Percentiles rank a stretch among this genome's conserved stretches.
These are phyloP conservation scores for Nadsonia fulvescens DNA, from an alignment of 805 yeast genomes.

Conservation along the genomic window DNA sequence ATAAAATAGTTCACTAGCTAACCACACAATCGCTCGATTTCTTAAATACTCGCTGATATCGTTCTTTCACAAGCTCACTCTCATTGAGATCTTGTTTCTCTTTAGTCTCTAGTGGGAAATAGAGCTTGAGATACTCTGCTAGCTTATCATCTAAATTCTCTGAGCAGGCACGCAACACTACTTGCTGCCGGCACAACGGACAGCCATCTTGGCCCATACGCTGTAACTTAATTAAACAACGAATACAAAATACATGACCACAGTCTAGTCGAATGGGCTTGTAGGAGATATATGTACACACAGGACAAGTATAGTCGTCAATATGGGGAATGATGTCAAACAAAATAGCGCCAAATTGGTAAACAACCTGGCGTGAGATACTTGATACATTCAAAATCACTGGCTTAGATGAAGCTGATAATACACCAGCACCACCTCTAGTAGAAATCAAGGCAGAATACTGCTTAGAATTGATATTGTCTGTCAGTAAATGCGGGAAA, in stretches of 20 bases:
- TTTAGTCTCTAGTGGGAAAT: slow-evolving; percentile 53
- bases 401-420: no score
- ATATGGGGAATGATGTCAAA: slow-evolving; percentile 49
- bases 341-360: no score
- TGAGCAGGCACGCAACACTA: slow-evolving; percentile 40
- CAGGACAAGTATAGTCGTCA: slow-evolving; percentile 61
- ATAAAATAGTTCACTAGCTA: no score
- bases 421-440: no score
- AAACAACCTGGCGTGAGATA: no score
- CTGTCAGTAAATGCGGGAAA: slow-evolving; percentile 28
- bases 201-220: slow-evolving; percentile 40
- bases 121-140: slow-evolving; percentile 33
- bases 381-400: no score
- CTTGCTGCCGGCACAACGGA: slow-evolving; percentile 43
- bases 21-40: no score
- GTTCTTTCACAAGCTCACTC: slow-evolving; percentile 28
- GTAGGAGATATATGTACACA: slow-evolving; percentile 51
- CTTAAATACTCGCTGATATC: slow-evolving; percentile 8
- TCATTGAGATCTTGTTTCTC: slow-evolving; percentile 39
- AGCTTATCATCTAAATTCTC: slow-evolving; percentile 37
- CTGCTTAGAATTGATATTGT: slow-evolving; percentile 30
- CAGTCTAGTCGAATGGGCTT: slow-evolving; percentile 52
- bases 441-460: slow-evolving; percentile 34
- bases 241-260: slow-evolving; percentile 51
- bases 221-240: slow-evolving; percentile 54